These are phyloP conservation scores for Plenodomus tracheiphilus DNA, from an alignment of 2,329 filamentous ascomycete genomes.

Conservation along the genomic window DNA sequence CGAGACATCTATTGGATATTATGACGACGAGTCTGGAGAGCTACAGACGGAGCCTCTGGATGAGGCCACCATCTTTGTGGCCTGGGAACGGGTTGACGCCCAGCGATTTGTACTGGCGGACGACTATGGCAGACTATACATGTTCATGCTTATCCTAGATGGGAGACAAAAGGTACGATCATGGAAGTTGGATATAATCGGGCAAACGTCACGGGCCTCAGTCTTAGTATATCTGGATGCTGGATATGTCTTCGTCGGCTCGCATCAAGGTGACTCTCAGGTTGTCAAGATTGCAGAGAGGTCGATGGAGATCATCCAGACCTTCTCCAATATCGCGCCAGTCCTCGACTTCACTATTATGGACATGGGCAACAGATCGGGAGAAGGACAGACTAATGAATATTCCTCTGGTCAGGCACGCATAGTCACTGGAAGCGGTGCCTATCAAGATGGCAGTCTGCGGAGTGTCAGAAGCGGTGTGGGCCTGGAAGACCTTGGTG, in stretches of 20 bases:
- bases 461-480: slow-evolving; percentile 92
- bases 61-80: slow-evolving; percentile 83
- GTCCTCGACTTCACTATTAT: slow-evolving; percentile 94
- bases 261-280: slow-evolving; percentile 91
- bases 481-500: slow-evolving; percentile 82
- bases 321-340: slow-evolving; percentile 81
- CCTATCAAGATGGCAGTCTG: slow-evolving; percentile 83
- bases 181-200: slow-evolving; percentile 71
- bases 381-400: slow-evolving; percentile 78
- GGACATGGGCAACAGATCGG: slow-evolving; percentile 88
- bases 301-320: slow-evolving; percentile 70
- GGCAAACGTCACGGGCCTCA: slow-evolving; percentile 73
- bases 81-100: slow-evolving; percentile 84
- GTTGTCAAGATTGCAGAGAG: slow-evolving; percentile 68
- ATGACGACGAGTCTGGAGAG: slow-evolving; percentile 74
- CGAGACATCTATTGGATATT: slow-evolving; percentile 77
- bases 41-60: slow-evolving; percentile 66
- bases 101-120: slow-evolving; percentile 87
- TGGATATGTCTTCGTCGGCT: slow-evolving; percentile 80
- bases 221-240: slow-evolving; percentile 76
- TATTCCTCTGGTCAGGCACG: slow-evolving; percentile 95
- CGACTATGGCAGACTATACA: slow-evolving; percentile 82
- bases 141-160: slow-evolving; percentile 76
- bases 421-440: slow-evolving; percentile 90
- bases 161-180: slow-evolving; percentile 68